Percentiles rank a stretch among this genome's conserved stretches.
Conservation (phyloP, 208 protist genomes). For the Kentomonas sorsogonicus region DNA sequence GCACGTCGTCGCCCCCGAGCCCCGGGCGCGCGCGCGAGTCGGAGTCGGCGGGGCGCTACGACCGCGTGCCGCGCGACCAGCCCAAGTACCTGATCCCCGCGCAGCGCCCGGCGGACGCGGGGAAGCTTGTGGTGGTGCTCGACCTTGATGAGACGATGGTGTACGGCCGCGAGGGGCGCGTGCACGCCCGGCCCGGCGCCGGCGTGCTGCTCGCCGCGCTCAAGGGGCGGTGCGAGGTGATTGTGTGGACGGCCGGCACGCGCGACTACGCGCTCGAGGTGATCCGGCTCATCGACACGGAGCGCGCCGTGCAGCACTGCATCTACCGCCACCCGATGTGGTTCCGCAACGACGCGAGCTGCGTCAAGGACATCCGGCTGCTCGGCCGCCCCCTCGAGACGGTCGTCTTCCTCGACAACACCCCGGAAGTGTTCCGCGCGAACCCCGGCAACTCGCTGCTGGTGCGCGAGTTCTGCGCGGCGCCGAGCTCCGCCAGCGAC, state of each 20-base stretch:
- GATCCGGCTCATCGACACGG: conserved; percentile 57
- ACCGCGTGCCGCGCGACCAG: background rate
- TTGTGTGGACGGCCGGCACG: conserved; percentile 84
- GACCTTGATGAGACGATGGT: conserved; percentile 88
- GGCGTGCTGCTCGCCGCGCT: conserved; percentile 54
- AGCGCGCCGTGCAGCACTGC: conserved; percentile 43
- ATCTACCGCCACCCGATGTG: conserved; percentile 75
- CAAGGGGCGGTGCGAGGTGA: conserved; percentile 61
- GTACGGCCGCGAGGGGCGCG: conserved; percentile 52
- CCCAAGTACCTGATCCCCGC: conserved; percentile 50
- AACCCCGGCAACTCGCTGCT: conserved; percentile 72
- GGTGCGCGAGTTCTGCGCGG: conserved; percentile 62
- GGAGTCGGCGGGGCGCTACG: background rate
- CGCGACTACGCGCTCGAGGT: conserved; percentile 68
- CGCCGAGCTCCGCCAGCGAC: conserved; percentile 21
- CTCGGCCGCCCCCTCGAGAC: conserved; percentile 74
- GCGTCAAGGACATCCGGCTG: conserved; percentile 78
- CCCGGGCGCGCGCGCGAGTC: too few species aligned
- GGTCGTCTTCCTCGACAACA: conserved; percentile 82
- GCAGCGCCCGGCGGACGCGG: conserved; percentile 28
- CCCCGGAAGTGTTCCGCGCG: conserved; percentile 68
- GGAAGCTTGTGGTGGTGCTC: conserved; percentile 79
- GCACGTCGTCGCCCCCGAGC: too few species aligned
- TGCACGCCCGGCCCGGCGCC: conserved; percentile 54
- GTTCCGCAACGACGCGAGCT: conserved; percentile 56